Percentiles rank a stretch among this genome's conserved stretches.
phyloP scores from a whole-genome alignment of 495 filamentous ascomycete genomes.

The Neurospora sp. region DNA sequence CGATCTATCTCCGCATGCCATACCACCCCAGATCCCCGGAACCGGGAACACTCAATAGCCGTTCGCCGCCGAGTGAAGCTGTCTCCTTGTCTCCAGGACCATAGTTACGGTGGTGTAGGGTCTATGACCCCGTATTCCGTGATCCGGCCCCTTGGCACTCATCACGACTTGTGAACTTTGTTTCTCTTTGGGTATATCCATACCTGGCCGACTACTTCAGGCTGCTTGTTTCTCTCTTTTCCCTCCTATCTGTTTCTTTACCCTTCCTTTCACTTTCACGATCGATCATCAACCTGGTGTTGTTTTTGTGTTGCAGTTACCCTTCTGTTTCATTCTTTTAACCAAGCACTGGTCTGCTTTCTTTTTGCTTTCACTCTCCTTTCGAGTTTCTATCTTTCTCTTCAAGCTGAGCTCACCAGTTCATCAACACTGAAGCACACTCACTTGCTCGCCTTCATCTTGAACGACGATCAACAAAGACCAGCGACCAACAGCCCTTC shows the following conservation, averaged over 20 bases:
- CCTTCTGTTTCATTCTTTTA: slow-evolving; percentile 4
- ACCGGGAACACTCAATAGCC: slow-evolving; percentile 25
- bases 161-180: background rate
- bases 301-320: slow-evolving; percentile 28
- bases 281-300: background rate
- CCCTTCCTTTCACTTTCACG: slow-evolving; percentile 5
- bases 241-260: slow-evolving; percentile 10
- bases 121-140: background rate
- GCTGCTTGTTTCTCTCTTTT: slow-evolving; percentile 15
- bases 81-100: background rate
- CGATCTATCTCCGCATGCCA: background rate
- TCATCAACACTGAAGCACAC: background rate
- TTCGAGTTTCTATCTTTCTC: slow-evolving; percentile 3
- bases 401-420: slow-evolving; percentile 10
- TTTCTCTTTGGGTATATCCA: background rate
- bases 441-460: background rate
- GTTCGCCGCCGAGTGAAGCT: slow-evolving; percentile 5
- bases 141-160: background rate
- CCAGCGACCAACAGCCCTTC: background rate
- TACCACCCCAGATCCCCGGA: slow-evolving; percentile 22
- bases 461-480: background rate
- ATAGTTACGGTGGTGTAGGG: background rate
- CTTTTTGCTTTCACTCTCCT: slow-evolving; percentile 30
- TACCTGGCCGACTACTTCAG: slow-evolving; percentile 3
- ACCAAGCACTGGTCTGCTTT: slow-evolving; percentile 47